Percentiles rank a stretch among this genome's conserved stretches.
These are phyloP conservation scores for Camellia sinensis DNA, from an alignment of 148 eudicot genomes.

Conservation along the genomic window DNA sequence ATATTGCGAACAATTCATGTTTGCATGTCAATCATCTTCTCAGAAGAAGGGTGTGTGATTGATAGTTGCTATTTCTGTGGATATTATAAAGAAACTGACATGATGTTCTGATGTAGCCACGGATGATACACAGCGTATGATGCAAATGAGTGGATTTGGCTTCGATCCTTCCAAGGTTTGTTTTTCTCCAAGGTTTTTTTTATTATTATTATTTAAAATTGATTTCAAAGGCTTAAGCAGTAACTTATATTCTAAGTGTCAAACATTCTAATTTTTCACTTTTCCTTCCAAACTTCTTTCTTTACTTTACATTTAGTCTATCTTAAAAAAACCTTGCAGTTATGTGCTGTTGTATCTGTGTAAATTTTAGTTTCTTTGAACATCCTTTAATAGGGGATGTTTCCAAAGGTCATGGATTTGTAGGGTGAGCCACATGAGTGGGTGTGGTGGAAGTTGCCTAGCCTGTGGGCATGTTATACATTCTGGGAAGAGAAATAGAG, in stretches of 20 bases:
- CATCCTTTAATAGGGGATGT: neutral
- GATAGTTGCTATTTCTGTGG: neutral
- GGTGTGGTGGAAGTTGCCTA: neutral
- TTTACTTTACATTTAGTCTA: neutral
- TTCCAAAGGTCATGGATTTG: neutral
- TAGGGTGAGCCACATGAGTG: neutral
- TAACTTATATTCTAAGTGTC: neutral
- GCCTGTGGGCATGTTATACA: neutral
- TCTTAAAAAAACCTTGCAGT: neutral
- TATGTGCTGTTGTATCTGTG: neutral
- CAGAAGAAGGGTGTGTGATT: neutral
- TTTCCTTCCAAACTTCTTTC: neutral
- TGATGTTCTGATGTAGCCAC: conserved; percentile 52
- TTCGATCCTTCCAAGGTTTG: conserved; percentile 75
- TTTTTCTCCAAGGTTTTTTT: neutral
- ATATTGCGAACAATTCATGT: neutral
- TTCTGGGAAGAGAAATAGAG: neutral
- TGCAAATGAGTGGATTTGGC: conserved; percentile 99
- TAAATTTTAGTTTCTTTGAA: neutral
- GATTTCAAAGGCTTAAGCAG: neutral
- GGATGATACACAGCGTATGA: conserved; percentile 97
- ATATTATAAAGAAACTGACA: conserved; percentile 9
- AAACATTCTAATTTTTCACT: neutral
- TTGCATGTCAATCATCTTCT: neutral
- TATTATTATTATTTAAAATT: neutral